Evolutionary conservation across 116 monocot species (phyloP).

Genomic region (Thalassia testudinum): DNA sequence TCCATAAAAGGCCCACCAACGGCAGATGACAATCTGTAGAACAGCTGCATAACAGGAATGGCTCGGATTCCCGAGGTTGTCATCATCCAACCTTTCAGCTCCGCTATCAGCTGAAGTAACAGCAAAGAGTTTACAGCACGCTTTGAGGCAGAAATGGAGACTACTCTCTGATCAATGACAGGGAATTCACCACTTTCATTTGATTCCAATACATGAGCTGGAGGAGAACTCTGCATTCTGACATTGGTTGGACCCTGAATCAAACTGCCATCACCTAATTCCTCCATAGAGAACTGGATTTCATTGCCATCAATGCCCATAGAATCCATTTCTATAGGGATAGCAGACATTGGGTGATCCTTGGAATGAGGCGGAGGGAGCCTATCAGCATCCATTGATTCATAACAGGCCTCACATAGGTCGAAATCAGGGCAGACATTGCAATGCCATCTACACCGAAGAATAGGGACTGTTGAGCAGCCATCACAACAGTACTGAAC

Average conservation of each 20-base stretch:
- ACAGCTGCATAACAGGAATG: conserved; percentile 95
- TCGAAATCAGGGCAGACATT: conserved; percentile 96
- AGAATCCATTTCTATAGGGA: conserved; percentile 85
- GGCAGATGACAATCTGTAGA: conserved; percentile 87
- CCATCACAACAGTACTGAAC: conserved; percentile 99
- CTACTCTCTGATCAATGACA: conserved; percentile 50
- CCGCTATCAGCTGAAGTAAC: conserved; percentile 58
- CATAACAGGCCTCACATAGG: conserved; percentile 94
- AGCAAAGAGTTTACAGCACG: conserved; percentile 83
- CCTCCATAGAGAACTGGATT: conserved; percentile 74
- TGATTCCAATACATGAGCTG: conserved; percentile 49
- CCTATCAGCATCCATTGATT: conserved; percentile 74
- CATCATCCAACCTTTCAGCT: conserved; percentile 92
- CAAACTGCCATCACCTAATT: conserved; percentile 46
- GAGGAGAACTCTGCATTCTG: conserved; percentile 30
- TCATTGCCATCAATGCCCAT: conserved; percentile 67
- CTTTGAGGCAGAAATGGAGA: conserved; percentile 90
- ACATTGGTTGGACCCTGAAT: conserved; percentile 29
- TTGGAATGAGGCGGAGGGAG: conserved; percentile 88
- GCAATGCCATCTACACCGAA: conserved; percentile 88
- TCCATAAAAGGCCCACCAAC: conserved; percentile 99
- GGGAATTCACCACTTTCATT: conserved; percentile 47
- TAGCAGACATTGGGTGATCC: conserved; percentile 91
- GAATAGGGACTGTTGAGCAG: conserved; percentile 95
- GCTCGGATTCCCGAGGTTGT: conserved; percentile 62